phyloP scores from a whole-genome alignment of 306 rosid genomes.

The Begonia fuchsioides region DNA sequence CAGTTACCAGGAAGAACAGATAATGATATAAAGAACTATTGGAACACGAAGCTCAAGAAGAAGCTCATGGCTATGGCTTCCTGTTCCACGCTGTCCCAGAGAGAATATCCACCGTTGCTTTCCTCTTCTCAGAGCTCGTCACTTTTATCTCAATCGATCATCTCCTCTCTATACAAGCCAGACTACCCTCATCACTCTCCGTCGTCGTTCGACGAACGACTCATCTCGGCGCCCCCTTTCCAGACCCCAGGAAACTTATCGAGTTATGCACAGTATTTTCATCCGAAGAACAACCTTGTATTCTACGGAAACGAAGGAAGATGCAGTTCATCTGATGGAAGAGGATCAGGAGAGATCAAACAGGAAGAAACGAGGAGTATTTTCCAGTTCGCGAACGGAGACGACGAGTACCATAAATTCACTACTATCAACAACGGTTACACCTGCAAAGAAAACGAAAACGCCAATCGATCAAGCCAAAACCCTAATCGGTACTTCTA shows the following conservation, averaged over 20 bases:
- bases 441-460: no score
- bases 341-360: conserved; percentile 1
- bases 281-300: conserved; percentile 25
- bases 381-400: conserved; percentile 15
- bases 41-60: conserved; percentile 96
- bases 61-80: conserved; percentile 43
- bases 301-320: conserved; percentile 24
- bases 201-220: no score
- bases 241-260: conserved; percentile 27
- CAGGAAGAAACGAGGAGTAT: conserved; percentile 30
- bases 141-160: conserved; percentile 1
- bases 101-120: conserved; percentile 18
- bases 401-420: conserved; percentile 18
- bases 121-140: conserved; percentile 11
- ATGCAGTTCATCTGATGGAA: no score
- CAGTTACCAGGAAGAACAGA: conserved; percentile 89
- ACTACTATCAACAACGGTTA: conserved; percentile 15
- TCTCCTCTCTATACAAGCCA: conserved; percentile 5
- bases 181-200: no score
- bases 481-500: not conserved
- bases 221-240: no score
- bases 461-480: no score
- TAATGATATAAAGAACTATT: conserved; percentile 87
- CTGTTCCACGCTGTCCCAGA: conserved; percentile 13
- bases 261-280: conserved; percentile 18